Evolutionary conservation across 129 eudicot genomes (phyloP).

Genomic region (Saussurea involucrata): DNA sequence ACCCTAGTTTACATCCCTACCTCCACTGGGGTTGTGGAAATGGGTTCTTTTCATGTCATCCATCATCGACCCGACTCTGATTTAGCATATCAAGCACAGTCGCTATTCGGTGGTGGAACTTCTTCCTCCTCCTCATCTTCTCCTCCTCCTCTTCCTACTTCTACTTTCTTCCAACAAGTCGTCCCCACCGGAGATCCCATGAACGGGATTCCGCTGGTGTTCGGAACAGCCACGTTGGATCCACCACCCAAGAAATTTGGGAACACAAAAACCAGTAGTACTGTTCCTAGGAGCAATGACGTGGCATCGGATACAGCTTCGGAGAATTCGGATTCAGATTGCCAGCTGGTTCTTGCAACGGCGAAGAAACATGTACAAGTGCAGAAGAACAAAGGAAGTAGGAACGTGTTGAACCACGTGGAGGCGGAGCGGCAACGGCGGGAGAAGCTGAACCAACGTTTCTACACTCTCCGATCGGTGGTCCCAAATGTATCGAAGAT

Average conservation of each 20-base stretch:
- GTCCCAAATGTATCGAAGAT: conserved; percentile 72
- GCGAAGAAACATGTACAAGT: not conserved
- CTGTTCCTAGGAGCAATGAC: not conserved
- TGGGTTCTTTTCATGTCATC: conserved; percentile 46
- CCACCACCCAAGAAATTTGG: not conserved
- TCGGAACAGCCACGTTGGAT: not conserved
- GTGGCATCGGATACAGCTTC: not conserved
- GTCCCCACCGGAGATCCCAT: too few species aligned
- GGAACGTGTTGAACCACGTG: conserved; percentile 40
- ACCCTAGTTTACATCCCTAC: conserved; percentile 58
- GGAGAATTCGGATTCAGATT: conserved; percentile 47
- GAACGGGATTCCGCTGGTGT: not conserved
- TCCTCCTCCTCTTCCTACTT: not conserved
- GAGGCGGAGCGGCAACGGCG: conserved; percentile 81
- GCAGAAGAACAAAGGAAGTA: conserved; percentile 44
- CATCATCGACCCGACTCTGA: conserved; percentile 23
- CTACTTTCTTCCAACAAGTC: not conserved
- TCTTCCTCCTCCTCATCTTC: conserved; percentile 16
- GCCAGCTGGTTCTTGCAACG: conserved; percentile 19
- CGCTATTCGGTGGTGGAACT: conserved; percentile 35
- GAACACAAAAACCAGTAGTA: not conserved
- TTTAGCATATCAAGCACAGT: conserved; percentile 36
- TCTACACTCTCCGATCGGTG: conserved; percentile 66
- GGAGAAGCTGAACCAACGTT: conserved; percentile 73
- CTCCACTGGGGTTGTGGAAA: conserved; percentile 59